Base-by-base conservation (phyloP, 202 grass and related monocot genomes). In the Saccharum hybrid region DNA sequence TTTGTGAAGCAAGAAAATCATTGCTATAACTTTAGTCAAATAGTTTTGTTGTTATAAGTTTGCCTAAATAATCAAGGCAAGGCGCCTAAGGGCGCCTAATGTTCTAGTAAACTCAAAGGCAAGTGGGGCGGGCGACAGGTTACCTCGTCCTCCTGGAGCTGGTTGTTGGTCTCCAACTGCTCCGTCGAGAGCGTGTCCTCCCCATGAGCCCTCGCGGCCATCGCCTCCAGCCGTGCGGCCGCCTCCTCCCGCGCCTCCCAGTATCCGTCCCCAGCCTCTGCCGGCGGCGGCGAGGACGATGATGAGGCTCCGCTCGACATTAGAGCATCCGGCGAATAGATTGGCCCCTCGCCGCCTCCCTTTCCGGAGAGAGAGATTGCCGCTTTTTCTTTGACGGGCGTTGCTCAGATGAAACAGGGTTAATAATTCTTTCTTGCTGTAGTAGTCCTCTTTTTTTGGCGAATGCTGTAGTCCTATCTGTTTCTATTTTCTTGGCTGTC, bases 71-170 rank as follows among this genome's bases (percentile, higher is more conserved):
- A 54, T 54, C 16, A 54, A 54, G 26, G 51, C 16, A 54, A 54
- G 16, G 48, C 48, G 48, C 14, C 3, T 2, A 12, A 0, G 8
- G n/a, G 19, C 56, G 26, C 57, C 56, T 59, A 59, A 57, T 21
- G 0, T 21, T 59, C 54, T 56, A 59, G 52, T 52, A 16, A 57
- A 85, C 41, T 22, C 13, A 76, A 48, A 12, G 52, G 30, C 41
- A 49, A 9, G 9, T 30, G 39, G 5, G 38, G 57, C 16, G 46
- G 2, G 15, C 4, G 57, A 79, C 14, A 66, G 15, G 33, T 66
- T 68, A 93, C 88, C 91, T 93, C 91, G 60, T 90, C 85, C 38
- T 83, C 81, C 75, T 93, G 91, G 51, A 84, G 83, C 87, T 84
- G 82, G 42, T 93, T 69, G 48, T 93, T 93, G 7, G 60, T 61